phyloP scores from a whole-genome alignment of 2,329 filamentous ascomycete species.

The Botrytis medusae region DNA sequence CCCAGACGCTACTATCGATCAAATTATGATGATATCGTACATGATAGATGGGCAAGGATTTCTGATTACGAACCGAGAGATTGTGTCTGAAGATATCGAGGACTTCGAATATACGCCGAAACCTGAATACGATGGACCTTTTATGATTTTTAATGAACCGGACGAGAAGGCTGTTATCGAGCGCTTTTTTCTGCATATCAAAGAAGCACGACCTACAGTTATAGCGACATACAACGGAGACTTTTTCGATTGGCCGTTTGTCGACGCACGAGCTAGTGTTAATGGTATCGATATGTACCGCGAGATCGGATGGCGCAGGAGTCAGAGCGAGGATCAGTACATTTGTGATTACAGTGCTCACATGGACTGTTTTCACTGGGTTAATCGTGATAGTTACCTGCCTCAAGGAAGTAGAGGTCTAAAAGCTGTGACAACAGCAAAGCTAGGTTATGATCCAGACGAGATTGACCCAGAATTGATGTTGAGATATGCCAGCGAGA shows the following conservation, averaged over 20 bases:
- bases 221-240: constrained; percentile 99
- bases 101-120: constrained; percentile 99
- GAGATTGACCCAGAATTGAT: constrained; percentile 97
- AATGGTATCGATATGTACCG: constrained; percentile 99
- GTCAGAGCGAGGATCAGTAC: constrained; percentile 85
- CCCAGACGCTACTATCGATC: constrained; percentile 89
- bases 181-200: constrained; percentile 92
- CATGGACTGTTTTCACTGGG: constrained; percentile 99
- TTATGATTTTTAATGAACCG: constrained; percentile 98
- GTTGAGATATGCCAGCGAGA: constrained; percentile 86
- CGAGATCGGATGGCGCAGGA: constrained; percentile 95
- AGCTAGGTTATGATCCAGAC: constrained; percentile 96
- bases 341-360: constrained; percentile 95
- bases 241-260: constrained; percentile 99
- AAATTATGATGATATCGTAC: constrained; percentile 99
- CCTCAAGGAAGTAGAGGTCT: constrained; percentile 95
- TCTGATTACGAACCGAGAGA: constrained; percentile 95
- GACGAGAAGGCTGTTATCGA: constrained; percentile 87
- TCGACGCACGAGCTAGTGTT: constrained; percentile 88
- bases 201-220: constrained; percentile 89
- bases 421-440: constrained; percentile 96
- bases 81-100: constrained; percentile 93
- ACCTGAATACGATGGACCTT: constrained; percentile 90
- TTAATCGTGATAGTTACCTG: constrained; percentile 96
- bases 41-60: constrained; percentile 99